These are phyloP conservation scores for Elaeis oleifera DNA, from an alignment of 202 grass and related monocot species.

Conservation along the genomic window DNA sequence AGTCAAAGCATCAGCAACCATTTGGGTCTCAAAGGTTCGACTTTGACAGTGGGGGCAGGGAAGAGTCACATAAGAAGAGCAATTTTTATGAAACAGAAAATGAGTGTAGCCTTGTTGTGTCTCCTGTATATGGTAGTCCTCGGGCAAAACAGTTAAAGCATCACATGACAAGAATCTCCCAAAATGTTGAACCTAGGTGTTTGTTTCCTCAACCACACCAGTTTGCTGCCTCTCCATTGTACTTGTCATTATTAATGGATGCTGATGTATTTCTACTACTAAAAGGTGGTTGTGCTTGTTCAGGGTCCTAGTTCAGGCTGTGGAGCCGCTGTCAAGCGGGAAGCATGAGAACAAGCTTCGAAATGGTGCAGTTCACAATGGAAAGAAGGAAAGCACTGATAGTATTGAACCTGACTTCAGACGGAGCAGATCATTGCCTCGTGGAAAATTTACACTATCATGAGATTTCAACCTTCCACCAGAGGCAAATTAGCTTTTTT, in stretches of 20 bases:
- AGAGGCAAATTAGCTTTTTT: too few relatives aligned
- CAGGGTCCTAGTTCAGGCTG: conserved; percentile 39
- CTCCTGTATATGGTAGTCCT: conserved; percentile 22
- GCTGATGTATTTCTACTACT: too few relatives aligned
- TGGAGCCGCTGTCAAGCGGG: conserved; percentile 43
- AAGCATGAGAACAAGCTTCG: conserved; percentile 46
- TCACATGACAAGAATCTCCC: conserved; percentile 31
- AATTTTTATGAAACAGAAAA: conserved; percentile 52
- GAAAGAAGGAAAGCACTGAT: conserved; percentile 35
- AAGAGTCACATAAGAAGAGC: conserved; percentile 20
- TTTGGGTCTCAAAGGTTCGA: neutral
- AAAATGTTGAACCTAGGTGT: conserved; percentile 41
- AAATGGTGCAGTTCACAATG: conserved; percentile 8
- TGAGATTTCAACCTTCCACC: conserved; percentile 18
- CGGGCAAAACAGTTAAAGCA: conserved; percentile 33
- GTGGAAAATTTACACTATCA: conserved; percentile 36
- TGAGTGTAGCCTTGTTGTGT: conserved; percentile 22
- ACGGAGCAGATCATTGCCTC: conserved; percentile 51
- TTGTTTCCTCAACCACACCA: too few relatives aligned
- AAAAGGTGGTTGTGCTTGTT: neutral
- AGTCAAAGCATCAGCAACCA: conserved; percentile 23
- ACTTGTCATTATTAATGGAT: too few relatives aligned
- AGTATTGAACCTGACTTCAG: conserved; percentile 32
- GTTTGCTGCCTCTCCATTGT: too few relatives aligned
- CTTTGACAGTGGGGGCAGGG: conserved; percentile 10